Evolutionary conservation across 2,329 filamentous ascomycete species (phyloP), one percentile per base, ranked within the genome.

Genomic region (Paraconiothyrium brasiliense): DNA sequence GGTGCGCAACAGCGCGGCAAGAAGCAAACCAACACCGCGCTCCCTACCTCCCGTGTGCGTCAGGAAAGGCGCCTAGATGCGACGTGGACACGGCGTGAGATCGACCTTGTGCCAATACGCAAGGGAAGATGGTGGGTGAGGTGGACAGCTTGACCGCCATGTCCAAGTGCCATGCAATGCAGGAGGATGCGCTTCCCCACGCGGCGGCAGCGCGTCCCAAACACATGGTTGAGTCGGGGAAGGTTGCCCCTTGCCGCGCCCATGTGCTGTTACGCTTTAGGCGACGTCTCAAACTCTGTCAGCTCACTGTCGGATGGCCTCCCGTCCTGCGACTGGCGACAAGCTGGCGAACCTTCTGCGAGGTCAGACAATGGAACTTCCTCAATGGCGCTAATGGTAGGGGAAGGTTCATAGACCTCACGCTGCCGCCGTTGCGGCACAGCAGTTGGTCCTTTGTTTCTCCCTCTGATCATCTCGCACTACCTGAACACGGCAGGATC

Each of bases 141-240:
- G 43, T 56, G 43, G 57, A 30, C 57, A 22, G 22, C 32, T 60
- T 66, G 67, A 67, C 67, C 65, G 67, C 67, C 65, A 63, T 65
- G 32, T 47, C 20, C 41, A 11, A 39, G 32, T 22, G n/a, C 32
- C 54, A 56, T 56, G 54, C 54, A 56, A 64, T 67, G 67, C 67
- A 69, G 49, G 22, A 35, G 52, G 59, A 41, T 60, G 66, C 66
- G 57, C 59, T 67, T 67, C 65, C 67, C 67, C 65, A 67, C 64
- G 66, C 66, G 62, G 63, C 50, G 47, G 58, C 58, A 54, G 54
- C 61, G 54, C 61, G 62, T 64, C 60, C 65, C 63, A 59, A 52
- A 63, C 56, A 59, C 57, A 44, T 65, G 65, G 65, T 66, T 58
- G 39, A 56, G 48, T 64, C 61, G 55, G 65, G 65, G 65, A 62